These are phyloP conservation scores for Calonectria montana DNA, from an alignment of 2,329 filamentous ascomycete genomes.

Conservation along the genomic window DNA sequence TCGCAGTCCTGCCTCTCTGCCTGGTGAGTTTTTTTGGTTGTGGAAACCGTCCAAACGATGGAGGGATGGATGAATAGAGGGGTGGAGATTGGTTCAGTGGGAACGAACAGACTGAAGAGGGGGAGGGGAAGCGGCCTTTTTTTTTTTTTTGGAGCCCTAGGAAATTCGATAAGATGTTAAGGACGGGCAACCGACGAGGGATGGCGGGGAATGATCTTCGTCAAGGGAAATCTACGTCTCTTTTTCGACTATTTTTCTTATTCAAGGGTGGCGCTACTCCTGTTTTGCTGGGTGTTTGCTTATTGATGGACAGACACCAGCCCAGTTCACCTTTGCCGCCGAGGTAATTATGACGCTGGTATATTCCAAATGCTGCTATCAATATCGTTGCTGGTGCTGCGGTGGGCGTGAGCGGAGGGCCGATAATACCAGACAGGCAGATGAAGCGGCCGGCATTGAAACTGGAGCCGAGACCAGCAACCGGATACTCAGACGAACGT, in stretches of 20 bases:
- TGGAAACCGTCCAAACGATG: neutral
- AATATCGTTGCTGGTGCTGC: slow-evolving; percentile 11
- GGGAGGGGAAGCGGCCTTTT: neutral
- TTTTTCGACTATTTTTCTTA: neutral
- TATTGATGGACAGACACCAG: slow-evolving; percentile 2
- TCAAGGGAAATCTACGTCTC: neutral
- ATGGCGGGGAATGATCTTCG: slow-evolving; percentile 1
- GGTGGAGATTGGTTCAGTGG: slow-evolving; percentile 4
- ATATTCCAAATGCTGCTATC: slow-evolving; percentile 11
- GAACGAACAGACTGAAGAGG: slow-evolving; percentile 14
- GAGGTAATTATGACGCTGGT: slow-evolving; percentile 7
- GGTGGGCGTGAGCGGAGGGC: slow-evolving; percentile 5
- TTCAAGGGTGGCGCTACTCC: neutral
- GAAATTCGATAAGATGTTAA: neutral
- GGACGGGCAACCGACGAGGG: neutral
- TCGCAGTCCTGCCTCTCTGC: neutral
- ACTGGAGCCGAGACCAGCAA: slow-evolving; percentile 19
- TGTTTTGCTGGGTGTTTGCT: neutral
- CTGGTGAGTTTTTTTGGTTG: slow-evolving; percentile 1
- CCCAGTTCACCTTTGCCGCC: neutral
- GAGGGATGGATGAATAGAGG: neutral
- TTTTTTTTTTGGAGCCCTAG: slow-evolving; percentile 6
- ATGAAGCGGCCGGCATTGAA: slow-evolving; percentile 13
- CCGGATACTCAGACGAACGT: slow-evolving; percentile 4
- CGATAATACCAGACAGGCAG: slow-evolving; percentile 12